These are phyloP conservation scores for Mycosarcoma maydis DNA, from an alignment of 1,284 basidiomycete species.

Conservation along the genomic window DNA sequence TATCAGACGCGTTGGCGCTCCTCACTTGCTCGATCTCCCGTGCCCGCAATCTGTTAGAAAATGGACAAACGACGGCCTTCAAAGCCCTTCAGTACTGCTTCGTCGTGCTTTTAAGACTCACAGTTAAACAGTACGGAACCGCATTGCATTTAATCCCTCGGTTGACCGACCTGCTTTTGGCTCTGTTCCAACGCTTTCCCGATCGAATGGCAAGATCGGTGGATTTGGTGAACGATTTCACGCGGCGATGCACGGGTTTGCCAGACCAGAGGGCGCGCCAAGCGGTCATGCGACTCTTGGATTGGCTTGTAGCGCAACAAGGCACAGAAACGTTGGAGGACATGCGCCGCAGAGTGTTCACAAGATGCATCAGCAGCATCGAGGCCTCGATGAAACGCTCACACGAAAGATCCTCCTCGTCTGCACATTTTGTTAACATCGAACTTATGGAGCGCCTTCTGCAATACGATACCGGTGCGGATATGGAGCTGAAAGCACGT, in stretches of 20 bases:
- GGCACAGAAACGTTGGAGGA: neutral
- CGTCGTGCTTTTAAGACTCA: conserved; percentile 1
- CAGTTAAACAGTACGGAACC: neutral
- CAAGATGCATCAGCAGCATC: conserved; percentile 12
- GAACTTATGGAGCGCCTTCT: conserved; percentile 23
- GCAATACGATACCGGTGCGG: neutral
- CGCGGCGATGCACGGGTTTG: conserved; percentile 3
- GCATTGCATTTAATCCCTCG: conserved; percentile 20
- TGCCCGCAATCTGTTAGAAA: too few relatives aligned
- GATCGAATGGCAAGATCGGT: neutral
- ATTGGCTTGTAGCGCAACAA: conserved; percentile 4
- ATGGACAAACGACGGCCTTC: neutral
- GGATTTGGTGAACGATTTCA: conserved; percentile 6
- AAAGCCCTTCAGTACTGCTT: conserved; percentile 12
- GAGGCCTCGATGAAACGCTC: conserved; percentile 7
- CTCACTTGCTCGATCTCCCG: neutral
- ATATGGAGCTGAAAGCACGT: conserved; percentile 6
- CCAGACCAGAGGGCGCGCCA: conserved; percentile 23
- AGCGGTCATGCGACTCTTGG: conserved; percentile 13
- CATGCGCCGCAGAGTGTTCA: conserved; percentile 1
- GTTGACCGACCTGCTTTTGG: conserved; percentile 13
- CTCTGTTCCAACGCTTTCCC: conserved; percentile 8
- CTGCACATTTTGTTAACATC: conserved; percentile 11
- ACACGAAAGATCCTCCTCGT: conserved; percentile 7
- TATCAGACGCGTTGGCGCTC: conserved; percentile 31